Base-by-base conservation (phyloP, 768 basidiomycete genomes). In the Hypholoma sublateritium region DNA sequence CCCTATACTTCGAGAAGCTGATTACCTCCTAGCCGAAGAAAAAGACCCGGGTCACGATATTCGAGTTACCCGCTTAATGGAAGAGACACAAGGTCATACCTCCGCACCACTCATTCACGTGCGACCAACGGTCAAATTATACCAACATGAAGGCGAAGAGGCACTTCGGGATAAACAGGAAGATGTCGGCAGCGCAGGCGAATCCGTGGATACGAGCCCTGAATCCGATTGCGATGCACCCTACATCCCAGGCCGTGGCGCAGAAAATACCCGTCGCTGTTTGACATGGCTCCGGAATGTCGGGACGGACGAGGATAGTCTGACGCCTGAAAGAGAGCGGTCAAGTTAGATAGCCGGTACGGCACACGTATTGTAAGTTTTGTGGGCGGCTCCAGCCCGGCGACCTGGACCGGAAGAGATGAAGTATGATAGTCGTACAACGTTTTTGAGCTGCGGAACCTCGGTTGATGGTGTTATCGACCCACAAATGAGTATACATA, bases 181-280 rank as follows among this genome's bases (percentile, higher is more conserved):
- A 17, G 8, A 19, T 8, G 11, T 11, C 5, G 8, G 13, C 43
- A 5, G 2, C 6, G 12, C 43, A 17, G 19, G 17, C n/a, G 5
- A 2, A 7, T 11, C 43, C 1, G n/a, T 25, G 16, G 16, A 14
- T n/a, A 47, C 25, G 46, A 41, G 14, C 8, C 9, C 22, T 9
- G 41, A 53, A 14, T 19, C 28, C 25, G 50, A 25, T 14, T 4
- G 6, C 16, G 51, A 53, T 34, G 19, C 25, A 14, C 51, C 51
- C 6, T 53, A 53, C 25, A 21, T 53, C 14, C 51, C 51, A 9
- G 51, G 51, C 5, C 51, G 34, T 1, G 42, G 25, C n/a, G 51
- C 51, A 25, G 51, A 53, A 16, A 53, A 53, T 34, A 32, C 13
- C 13, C 51, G 24, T 19, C 39, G 39, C 14, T 53, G 51, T 53